Conservation (phyloP, 2,329 filamentous ascomycete genomes). For the Dactylonectria estremocensis region DNA sequence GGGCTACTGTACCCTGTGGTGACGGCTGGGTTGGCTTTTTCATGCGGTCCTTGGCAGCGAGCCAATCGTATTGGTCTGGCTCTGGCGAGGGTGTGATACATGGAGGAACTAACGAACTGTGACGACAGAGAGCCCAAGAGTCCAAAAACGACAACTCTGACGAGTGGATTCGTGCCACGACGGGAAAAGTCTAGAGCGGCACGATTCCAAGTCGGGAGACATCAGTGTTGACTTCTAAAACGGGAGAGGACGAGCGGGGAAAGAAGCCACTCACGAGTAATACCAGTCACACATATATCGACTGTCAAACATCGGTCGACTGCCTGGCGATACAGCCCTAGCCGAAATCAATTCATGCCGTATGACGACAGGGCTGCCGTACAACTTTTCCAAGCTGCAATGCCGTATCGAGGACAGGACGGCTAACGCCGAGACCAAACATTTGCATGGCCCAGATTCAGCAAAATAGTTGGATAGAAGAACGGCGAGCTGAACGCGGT, state of each 20-base stretch:
- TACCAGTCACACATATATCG: not conserved
- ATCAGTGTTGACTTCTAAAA: not conserved
- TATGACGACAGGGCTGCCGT: not conserved
- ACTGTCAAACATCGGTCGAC: not conserved
- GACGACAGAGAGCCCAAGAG: not conserved
- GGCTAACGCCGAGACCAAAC: not conserved
- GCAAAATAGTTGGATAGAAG: not conserved
- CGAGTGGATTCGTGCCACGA: slow-evolving; percentile 1
- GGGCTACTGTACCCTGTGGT: not conserved
- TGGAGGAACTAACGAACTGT: not conserved
- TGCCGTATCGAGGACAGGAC: not conserved
- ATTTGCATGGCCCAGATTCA: not conserved
- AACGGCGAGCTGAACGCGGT: not conserved
- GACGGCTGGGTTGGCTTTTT: slow-evolving; percentile 4
- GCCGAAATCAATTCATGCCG: not conserved
- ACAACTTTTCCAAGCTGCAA: slow-evolving; percentile 1
- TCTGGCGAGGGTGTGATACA: slow-evolving; percentile 14
- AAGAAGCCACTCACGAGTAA: not conserved
- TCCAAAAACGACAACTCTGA: not conserved
- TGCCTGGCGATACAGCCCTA: not conserved
- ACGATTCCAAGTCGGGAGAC: not conserved
- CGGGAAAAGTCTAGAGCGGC: not conserved
- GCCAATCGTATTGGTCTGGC: slow-evolving; percentile 13
- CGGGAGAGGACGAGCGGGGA: not conserved
- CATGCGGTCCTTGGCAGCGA: not conserved